phyloP scores from a whole-genome alignment of 2,329 filamentous ascomycete species.

The Pseudogymnoascus sp. region DNA sequence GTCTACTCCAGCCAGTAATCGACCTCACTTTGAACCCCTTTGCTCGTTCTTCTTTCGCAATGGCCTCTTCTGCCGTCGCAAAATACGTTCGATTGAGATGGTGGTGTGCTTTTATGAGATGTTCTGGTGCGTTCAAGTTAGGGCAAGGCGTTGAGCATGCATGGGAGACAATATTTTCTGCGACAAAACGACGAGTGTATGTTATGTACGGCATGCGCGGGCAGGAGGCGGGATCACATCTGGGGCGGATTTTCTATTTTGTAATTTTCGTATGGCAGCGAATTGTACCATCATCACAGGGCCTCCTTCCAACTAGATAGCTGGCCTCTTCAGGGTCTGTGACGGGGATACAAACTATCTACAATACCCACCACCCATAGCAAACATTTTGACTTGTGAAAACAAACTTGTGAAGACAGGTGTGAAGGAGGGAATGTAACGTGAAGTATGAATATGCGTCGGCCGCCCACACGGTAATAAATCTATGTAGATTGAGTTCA shows the following conservation, averaged over 20 bases:
- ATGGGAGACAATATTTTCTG: conserved; percentile 3
- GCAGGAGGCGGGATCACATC: background rate
- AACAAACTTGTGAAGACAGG: background rate
- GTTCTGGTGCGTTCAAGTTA: conserved; percentile 4
- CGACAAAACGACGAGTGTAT: background rate
- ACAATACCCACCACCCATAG: background rate
- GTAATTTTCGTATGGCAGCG: conserved; percentile 5
- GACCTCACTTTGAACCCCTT: conserved; percentile 3
- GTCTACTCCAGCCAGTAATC: background rate
- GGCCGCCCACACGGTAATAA: background rate
- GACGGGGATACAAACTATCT: conserved; percentile 5
- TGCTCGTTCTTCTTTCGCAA: background rate
- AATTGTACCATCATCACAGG: conserved; percentile 5
- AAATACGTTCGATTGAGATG: background rate
- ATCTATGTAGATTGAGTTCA: background rate
- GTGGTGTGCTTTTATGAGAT: conserved; percentile 1
- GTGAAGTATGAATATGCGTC: background rate
- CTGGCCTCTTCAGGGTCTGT: conserved; percentile 4
- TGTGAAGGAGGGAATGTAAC: background rate
- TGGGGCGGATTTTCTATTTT: conserved; percentile 7
- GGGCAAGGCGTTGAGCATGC: conserved; percentile 6
- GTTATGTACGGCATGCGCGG: background rate
- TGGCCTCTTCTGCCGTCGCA: background rate
- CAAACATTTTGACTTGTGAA: background rate
- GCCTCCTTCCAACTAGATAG: conserved; percentile 8